Base-by-base conservation (phyloP, 2,329 filamentous ascomycete species). In the Hirsutella minnesotensis region DNA sequence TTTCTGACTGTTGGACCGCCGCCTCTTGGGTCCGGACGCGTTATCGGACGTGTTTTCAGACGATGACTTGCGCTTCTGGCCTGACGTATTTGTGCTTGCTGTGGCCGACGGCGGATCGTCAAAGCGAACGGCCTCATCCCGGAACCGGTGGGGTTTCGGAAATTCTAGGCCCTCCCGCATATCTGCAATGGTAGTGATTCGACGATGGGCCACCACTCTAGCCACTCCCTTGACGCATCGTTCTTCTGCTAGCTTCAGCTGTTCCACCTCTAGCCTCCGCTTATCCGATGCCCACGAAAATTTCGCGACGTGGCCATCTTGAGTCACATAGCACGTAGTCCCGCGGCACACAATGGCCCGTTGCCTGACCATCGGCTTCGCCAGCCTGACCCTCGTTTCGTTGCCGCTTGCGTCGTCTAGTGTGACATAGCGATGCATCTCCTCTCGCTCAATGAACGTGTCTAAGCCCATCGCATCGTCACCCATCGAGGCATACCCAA, bases 401-500 rank as follows among this genome's bases (percentile, higher is more conserved):
- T 37, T 37, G 27, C 35, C 46, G 27, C 27, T 43, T 16, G 35
- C 42, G 30, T n/a, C n/a, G n/a, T 44, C 37, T 15, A 46, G 13
- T 10, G 40, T 46, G 24, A 43, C 12, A 42, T 34, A 29, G 18
- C 35, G 39, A 41, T 38, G n/a, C 3, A 20, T 15, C 20, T 42
- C 13, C 34, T 34, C 18, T 34, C 39, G 37, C 31, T 47, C 21
- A 4, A 44, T 44, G 20, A 47, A 46, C 15, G 31, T 43, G 36
- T 46, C 41, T 3, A 48, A 33, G 12, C 49, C 49, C 45, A 53
- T 46, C 16, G 38, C 21, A 33, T 48, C 40, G n/a, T 49, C 41
- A 40, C 42, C 43, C 47, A 51, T 52, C 5, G 44, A 48, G 16
- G 45, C 37, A 34, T 50, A 52, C 16, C 44, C 49, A 34, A 51